phyloP scores from a whole-genome alignment of 2,329 filamentous ascomycete genomes.

The Fusarium pininemorale region DNA sequence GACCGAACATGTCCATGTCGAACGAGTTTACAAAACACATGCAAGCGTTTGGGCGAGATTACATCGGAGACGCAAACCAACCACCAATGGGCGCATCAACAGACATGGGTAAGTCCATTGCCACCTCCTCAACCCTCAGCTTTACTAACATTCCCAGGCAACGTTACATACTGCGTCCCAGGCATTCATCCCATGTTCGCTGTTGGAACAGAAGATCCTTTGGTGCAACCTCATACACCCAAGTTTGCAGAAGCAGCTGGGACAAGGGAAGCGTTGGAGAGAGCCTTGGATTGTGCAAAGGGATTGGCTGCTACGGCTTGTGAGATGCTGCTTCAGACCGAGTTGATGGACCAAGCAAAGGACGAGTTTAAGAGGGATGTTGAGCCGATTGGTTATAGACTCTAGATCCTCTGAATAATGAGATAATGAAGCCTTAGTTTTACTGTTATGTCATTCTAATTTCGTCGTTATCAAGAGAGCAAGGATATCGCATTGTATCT shows the following conservation, averaged over 20 bases:
- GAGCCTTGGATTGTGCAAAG: constrained; percentile 32
- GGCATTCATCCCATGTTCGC: constrained; percentile 40
- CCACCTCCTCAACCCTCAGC: rapidly evolving
- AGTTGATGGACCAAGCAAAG: constrained; percentile 8
- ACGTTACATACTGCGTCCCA: constrained; percentile 32
- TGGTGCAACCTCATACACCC: constrained; percentile 31
- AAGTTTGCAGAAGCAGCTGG: constrained; percentile 30
- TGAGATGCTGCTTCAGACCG: not conserved
- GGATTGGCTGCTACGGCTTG: constrained; percentile 36
- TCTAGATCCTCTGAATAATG: not conserved
- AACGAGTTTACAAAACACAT: constrained; percentile 33
- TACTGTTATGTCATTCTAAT: not conserved
- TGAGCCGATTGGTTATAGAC: constrained; percentile 11
- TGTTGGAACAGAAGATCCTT: constrained; percentile 29
- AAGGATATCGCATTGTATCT: not conserved
- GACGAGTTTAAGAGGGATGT: constrained; percentile 23
- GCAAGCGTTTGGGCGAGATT: constrained; percentile 27
- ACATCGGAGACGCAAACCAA: constrained; percentile 9
- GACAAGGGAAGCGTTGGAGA: constrained; percentile 20
- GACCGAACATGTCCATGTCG: constrained; percentile 21
- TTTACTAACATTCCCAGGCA: constrained; percentile 11
- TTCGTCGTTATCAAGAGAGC: not conserved
- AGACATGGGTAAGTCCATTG: constrained; percentile 30
- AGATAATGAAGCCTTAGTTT: not conserved
- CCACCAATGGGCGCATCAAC: constrained; percentile 36